A percentile compares a stretch with the other conserved stretches of the same genome.
Evolutionary conservation across 1,284 basidiomycete species (phyloP).

Genomic region (Mycena sp.): DNA sequence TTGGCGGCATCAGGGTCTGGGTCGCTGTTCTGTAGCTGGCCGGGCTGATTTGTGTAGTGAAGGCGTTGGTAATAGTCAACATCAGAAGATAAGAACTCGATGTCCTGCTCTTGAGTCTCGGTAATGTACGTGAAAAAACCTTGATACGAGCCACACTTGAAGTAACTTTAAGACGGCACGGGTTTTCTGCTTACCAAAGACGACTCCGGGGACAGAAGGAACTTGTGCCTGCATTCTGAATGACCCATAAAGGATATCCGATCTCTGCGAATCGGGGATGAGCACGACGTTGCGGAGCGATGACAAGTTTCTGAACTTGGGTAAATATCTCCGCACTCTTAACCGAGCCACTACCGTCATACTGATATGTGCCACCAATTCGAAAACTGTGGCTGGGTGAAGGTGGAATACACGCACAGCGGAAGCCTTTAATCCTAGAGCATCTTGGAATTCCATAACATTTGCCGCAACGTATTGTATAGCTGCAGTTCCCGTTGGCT

Average conservation of each 20-base stretch:
- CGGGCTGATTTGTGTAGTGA: slow-evolving; percentile 32
- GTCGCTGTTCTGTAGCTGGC: slow-evolving; percentile 11
- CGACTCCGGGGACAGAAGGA: slow-evolving; percentile 28
- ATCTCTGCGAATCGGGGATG: not conserved
- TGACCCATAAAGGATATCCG: slow-evolving; percentile 27
- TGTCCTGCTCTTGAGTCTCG: slow-evolving; percentile 32
- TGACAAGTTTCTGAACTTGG: not conserved
- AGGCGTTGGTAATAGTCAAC: slow-evolving; percentile 25
- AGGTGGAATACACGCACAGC: slow-evolving; percentile 18
- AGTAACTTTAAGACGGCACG: not conserved
- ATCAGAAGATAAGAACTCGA: slow-evolving; percentile 32
- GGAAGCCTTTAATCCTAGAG: slow-evolving; percentile 27
- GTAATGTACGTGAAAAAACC: slow-evolving; percentile 30
- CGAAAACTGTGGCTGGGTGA: not conserved
- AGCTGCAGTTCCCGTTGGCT: slow-evolving; percentile 21
- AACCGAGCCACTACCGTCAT: slow-evolving; percentile 21
- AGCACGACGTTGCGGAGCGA: not conserved
- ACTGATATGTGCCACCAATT: not conserved
- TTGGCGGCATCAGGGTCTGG: slow-evolving; percentile 18
- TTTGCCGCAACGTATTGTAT: slow-evolving; percentile 27
- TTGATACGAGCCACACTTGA: not conserved
- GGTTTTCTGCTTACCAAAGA: slow-evolving; percentile 22
- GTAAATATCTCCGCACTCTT: slow-evolving; percentile 31
- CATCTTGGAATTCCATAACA: slow-evolving; percentile 24
- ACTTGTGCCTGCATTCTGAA: slow-evolving; percentile 32